These are phyloP conservation scores for Neurospora sp. DNA, from an alignment of 495 filamentous ascomycete species.

Conservation along the genomic window DNA sequence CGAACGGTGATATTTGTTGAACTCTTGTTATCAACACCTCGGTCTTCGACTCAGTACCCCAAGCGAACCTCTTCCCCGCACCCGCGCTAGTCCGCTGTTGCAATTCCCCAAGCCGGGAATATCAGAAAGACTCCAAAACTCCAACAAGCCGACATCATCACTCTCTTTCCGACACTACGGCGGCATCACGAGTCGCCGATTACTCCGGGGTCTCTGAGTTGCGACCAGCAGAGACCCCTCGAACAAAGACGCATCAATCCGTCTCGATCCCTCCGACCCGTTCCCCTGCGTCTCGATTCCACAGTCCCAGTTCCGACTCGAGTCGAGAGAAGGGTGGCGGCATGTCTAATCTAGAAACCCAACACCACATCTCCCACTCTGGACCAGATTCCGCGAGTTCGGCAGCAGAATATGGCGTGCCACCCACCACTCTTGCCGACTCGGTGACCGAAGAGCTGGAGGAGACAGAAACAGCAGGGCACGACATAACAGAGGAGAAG, in stretches of 20 bases:
- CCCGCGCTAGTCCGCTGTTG: not conserved
- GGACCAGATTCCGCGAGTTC: constrained; percentile 21
- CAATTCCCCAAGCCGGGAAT: not conserved
- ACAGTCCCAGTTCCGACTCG: constrained; percentile 5
- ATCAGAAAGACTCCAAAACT: not conserved
- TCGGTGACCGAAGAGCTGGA: not conserved
- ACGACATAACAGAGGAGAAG: not conserved
- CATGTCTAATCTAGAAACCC: constrained; percentile 34
- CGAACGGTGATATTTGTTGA: not conserved
- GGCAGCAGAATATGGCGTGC: constrained; percentile 34
- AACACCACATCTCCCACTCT: constrained; percentile 26
- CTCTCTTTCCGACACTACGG: not conserved
- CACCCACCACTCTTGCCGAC: constrained; percentile 1
- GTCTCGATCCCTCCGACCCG: constrained; percentile 19
- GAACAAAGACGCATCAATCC: not conserved
- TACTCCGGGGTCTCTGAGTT: constrained; percentile 7
- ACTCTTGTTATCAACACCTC: not conserved
- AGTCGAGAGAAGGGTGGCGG: constrained; percentile 17
- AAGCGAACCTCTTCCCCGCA: not conserved
- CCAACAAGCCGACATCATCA: not conserved
- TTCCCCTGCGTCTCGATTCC: not conserved
- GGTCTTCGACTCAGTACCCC: not conserved
- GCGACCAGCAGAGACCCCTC: constrained; percentile 4
- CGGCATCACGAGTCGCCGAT: not conserved
- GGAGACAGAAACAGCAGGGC: constrained; percentile 1